Percentiles rank a stretch among this genome's conserved stretches.
Conservation (phyloP, 495 filamentous ascomycete genomes). For the Hyaloscypha variabilis region DNA sequence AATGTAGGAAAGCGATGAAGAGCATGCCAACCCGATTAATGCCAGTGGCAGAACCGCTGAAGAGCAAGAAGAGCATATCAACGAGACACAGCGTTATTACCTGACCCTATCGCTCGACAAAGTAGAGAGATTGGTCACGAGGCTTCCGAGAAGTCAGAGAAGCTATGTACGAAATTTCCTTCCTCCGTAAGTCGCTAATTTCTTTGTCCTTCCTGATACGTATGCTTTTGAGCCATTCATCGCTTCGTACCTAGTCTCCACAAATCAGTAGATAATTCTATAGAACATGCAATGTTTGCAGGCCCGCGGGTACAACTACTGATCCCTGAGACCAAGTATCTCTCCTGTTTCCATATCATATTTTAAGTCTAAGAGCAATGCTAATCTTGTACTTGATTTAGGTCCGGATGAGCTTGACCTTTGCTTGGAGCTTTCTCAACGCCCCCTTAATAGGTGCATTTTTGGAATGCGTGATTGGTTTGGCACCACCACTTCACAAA, state of each 20-base stretch:
- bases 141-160: slow-evolving; percentile 18
- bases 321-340: no score
- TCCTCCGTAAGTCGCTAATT: slow-evolving; percentile 32
- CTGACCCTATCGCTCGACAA: slow-evolving; percentile 17
- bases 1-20: slow-evolving; percentile 31
- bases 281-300: no score
- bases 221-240: no score
- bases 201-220: slow-evolving; percentile 26
- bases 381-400: slow-evolving; percentile 44
- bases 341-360: background rate
- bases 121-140: background rate
- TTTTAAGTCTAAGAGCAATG: background rate
- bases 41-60: slow-evolving; percentile 29
- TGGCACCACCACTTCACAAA: slow-evolving; percentile 61
- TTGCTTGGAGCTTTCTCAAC: slow-evolving; percentile 42
- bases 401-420: background rate
- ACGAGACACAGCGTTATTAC: slow-evolving; percentile 56
- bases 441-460: slow-evolving; percentile 66
- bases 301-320: no score
- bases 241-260: no score
- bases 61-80: slow-evolving; percentile 35
- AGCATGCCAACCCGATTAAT: slow-evolving; percentile 24
- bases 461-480: slow-evolving; percentile 60
- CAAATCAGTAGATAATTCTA: no score
- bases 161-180: slow-evolving; percentile 37